phyloP scores from a whole-genome alignment of 495 filamentous ascomycete species.

The Xylaria sp. region DNA sequence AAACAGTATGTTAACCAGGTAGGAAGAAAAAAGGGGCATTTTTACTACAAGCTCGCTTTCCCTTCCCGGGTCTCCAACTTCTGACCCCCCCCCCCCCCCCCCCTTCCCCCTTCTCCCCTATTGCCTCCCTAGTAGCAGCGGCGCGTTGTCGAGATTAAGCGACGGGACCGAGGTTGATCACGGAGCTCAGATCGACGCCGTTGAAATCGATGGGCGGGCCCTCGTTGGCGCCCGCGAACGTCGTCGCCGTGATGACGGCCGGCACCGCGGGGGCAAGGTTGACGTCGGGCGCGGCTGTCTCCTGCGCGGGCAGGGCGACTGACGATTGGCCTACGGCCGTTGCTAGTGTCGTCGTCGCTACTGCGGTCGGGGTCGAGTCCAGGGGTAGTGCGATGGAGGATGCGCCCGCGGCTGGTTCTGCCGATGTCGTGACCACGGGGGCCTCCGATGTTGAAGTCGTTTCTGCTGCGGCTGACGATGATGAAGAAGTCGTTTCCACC shows the following conservation, averaged over 20 bases:
- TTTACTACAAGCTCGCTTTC: not conserved
- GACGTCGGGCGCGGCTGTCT: constrained; percentile 26
- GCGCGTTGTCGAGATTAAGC: not conserved
- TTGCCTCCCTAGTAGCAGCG: not conserved
- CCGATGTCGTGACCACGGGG: constrained; percentile 2
- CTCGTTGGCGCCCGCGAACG: constrained; percentile 31
- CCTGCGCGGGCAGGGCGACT: constrained; percentile 29
- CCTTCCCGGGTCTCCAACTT: not conserved
- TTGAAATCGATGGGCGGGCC: constrained; percentile 41
- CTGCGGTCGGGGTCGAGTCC: constrained; percentile 9
- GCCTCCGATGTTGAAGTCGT: not conserved
- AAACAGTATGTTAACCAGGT: not conserved
- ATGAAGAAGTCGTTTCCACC: too few species aligned
- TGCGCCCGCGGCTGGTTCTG: constrained; percentile 22
- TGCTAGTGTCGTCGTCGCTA: constrained; percentile 25
- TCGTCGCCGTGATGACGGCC: constrained; percentile 25
- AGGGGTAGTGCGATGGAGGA: constrained; percentile 22
- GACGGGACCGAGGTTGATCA: constrained; percentile 39
- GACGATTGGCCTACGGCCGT: constrained; percentile 31
- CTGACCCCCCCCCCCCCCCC: not conserved
- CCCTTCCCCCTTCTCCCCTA: too few species aligned
- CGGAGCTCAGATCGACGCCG: constrained; percentile 39
- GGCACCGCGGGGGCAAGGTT: constrained; percentile 23
- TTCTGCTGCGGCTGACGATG: too few species aligned
- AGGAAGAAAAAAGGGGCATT: too few species aligned